Evolutionary conservation across 306 rosid species (phyloP).

Genomic region (Lagenaria siceraria): DNA sequence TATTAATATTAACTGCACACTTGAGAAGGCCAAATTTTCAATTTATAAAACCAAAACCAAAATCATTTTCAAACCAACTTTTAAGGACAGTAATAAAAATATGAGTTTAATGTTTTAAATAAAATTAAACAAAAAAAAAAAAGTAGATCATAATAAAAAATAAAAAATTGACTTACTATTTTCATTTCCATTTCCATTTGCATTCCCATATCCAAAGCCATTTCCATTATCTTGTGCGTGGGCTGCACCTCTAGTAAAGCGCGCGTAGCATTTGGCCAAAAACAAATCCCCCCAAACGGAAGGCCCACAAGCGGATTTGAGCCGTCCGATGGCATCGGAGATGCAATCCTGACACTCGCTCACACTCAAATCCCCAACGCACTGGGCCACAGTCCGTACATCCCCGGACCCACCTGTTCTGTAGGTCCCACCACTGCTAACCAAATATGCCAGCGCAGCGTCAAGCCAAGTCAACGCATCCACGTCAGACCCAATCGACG

Average conservation of each 20-base stretch:
- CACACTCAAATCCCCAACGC: conserved; percentile 69
- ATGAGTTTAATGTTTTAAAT: too few relatives aligned
- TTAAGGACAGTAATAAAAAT: too few relatives aligned
- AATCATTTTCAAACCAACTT: too few relatives aligned
- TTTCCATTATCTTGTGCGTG: conserved; percentile 28
- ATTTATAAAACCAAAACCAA: not conserved
- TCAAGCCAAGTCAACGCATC: conserved; percentile 40
- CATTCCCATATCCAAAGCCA: conserved; percentile 31
- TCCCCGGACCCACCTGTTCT: conserved; percentile 24
- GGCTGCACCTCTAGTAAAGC: conserved; percentile 37
- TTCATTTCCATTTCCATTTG: conserved; percentile 30
- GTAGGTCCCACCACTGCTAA: conserved; percentile 24
- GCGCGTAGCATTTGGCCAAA: conserved; percentile 87
- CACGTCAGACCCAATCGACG: conserved; percentile 33
- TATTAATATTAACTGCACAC: not conserved
- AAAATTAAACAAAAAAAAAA: too few relatives aligned
- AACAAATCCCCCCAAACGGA: conserved; percentile 49
- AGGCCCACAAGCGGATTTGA: conserved; percentile 53
- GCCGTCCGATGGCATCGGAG: conserved; percentile 62
- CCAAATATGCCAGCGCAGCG: conserved; percentile 38
- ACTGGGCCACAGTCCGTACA: conserved; percentile 55
- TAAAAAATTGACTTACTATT: not conserved
- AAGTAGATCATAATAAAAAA: too few relatives aligned
- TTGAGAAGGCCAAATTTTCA: not conserved
- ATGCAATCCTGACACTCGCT: conserved; percentile 75